Conservation (phyloP, 2,329 filamentous ascomycete genomes). For the Hypoxylon sp. region DNA sequence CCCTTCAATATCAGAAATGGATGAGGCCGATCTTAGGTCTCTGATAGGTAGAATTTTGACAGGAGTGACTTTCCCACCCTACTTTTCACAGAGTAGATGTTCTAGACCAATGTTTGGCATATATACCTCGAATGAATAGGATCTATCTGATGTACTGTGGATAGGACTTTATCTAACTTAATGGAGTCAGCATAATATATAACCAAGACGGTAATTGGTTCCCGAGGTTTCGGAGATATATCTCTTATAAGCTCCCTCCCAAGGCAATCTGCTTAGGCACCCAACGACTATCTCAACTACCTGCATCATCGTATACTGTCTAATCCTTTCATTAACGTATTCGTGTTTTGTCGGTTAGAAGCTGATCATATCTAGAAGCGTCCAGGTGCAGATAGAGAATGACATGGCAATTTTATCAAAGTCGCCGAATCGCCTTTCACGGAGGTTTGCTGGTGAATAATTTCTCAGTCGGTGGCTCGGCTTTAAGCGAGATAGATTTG, state of each 20-base stretch:
- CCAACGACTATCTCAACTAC: conserved; percentile 1
- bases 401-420: conserved; percentile 5
- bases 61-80: neutral
- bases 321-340: neutral
- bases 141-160: neutral
- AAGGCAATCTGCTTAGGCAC: neutral
- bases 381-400: conserved; percentile 5
- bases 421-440: conserved; percentile 22
- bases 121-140: neutral
- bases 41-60: neutral
- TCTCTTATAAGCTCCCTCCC: neutral
- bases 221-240: conserved; percentile 9
- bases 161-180: neutral
- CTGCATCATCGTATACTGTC: neutral
- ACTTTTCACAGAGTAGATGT: neutral
- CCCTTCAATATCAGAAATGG: neutral
- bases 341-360: conserved; percentile 1
- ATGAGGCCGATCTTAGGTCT: neutral
- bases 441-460: conserved; percentile 3
- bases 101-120: conserved; percentile 1
- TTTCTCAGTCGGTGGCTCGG: conserved; percentile 13
- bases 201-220: conserved; percentile 13
- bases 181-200: neutral
- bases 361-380: conserved; percentile 16
- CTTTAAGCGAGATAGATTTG: conserved; percentile 11